phyloP scores from a whole-genome alignment of 2,329 filamentous ascomycete species.

The Pochonia chlamydosporia region DNA sequence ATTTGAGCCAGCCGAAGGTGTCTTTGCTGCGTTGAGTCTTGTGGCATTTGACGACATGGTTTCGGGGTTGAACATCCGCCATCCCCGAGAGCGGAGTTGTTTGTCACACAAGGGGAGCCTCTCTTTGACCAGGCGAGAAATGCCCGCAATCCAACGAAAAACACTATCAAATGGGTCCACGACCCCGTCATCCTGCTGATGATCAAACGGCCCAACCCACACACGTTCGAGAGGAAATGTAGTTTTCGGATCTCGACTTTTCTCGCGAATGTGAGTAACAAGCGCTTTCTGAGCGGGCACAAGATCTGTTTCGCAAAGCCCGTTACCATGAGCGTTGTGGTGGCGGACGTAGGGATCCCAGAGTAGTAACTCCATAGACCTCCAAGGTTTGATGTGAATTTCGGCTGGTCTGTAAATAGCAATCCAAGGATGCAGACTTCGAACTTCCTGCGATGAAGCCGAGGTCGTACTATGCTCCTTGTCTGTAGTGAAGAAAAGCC shows the following conservation, averaged over 20 bases:
- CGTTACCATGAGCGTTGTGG: constrained; percentile 14
- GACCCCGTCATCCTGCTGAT: constrained; percentile 11
- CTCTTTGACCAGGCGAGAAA: constrained; percentile 25
- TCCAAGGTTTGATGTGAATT: constrained; percentile 26
- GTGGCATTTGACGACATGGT: neutral
- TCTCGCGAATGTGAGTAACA: constrained; percentile 30
- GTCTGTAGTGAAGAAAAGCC: constrained; percentile 40
- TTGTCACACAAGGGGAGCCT: constrained; percentile 29
- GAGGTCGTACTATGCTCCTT: neutral
- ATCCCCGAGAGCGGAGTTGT: constrained; percentile 29
- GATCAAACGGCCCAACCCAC: constrained; percentile 36
- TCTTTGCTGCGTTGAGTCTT: neutral
- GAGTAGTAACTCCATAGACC: constrained; percentile 43
- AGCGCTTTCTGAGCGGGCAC: constrained; percentile 39
- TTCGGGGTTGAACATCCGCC: constrained; percentile 24
- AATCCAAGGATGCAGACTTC: constrained; percentile 38
- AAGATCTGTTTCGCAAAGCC: constrained; percentile 29
- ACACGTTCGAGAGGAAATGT: constrained; percentile 32
- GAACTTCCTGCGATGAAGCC: neutral
- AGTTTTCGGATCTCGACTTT: constrained; percentile 20
- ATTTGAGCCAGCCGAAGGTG: neutral
- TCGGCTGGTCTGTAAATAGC: constrained; percentile 39
- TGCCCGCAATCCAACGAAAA: constrained; percentile 27
- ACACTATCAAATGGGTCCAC: constrained; percentile 36
- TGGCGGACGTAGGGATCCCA: constrained; percentile 39